Percentiles rank a stretch among this genome's conserved stretches.
phyloP scores from a whole-genome alignment of 495 filamentous ascomycete species.

The Annulohypoxylon stygium region DNA sequence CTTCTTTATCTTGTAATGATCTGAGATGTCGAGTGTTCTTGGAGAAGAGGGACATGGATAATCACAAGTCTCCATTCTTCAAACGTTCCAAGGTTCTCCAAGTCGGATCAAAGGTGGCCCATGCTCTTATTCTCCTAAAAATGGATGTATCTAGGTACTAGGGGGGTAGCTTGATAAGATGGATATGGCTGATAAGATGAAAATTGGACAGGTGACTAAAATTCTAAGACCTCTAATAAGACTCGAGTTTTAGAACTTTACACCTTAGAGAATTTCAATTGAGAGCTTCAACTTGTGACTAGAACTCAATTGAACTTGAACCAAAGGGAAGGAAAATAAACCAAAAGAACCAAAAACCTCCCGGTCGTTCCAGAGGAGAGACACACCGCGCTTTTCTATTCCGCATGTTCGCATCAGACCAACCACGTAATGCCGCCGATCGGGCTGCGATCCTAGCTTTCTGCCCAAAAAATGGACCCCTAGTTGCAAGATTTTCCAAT shows the following conservation, averaged over 20 bases:
- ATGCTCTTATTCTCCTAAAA: constrained; percentile 13
- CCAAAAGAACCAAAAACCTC: not conserved
- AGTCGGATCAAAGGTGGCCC: constrained; percentile 18
- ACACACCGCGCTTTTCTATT: constrained; percentile 19
- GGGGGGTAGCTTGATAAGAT: not conserved
- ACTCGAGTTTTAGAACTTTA: not conserved
- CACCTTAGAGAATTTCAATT: not conserved
- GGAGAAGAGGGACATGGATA: constrained; percentile 40
- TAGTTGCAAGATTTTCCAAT: constrained; percentile 27
- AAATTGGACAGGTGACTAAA: not conserved
- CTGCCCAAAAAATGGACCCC: constrained; percentile 24
- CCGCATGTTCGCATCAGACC: not conserved
- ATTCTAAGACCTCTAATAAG: not conserved
- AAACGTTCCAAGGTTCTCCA: not conserved
- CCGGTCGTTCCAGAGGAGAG: not conserved
- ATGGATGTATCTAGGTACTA: not conserved
- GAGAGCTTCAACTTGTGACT: not conserved
- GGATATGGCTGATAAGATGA: constrained; percentile 28
- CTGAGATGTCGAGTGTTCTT: constrained; percentile 36
- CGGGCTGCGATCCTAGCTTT: constrained; percentile 25
- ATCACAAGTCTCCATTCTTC: constrained; percentile 28
- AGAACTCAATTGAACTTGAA: not conserved
- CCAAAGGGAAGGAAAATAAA: not conserved
- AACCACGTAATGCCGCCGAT: constrained; percentile 33
- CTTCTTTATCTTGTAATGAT: constrained; percentile 27